These are phyloP conservation scores for Mrakia hoshinonis DNA, from an alignment of 768 basidiomycete genomes.

Conservation along the genomic window DNA sequence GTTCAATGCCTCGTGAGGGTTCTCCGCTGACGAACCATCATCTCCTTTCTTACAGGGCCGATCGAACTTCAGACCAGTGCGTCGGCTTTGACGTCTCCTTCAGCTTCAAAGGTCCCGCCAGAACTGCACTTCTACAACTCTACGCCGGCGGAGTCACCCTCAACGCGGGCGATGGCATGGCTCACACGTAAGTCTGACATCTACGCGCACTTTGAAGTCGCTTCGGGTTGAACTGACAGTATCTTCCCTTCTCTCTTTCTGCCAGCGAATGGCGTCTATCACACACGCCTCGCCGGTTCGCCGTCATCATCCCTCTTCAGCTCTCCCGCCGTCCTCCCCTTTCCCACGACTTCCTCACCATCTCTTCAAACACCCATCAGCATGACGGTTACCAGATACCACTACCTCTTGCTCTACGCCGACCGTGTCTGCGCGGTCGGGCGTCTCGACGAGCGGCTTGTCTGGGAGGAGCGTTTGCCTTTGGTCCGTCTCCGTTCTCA, in stretches of 20 bases:
- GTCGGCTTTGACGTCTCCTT: neutral
- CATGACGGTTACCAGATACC: conserved; percentile 77
- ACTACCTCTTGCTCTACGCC: conserved; percentile 75
- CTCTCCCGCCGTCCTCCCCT: neutral
- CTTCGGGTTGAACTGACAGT: no score
- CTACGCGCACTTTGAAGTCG: neutral
- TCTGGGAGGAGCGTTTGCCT: conserved; percentile 74
- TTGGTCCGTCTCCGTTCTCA: conserved; percentile 53
- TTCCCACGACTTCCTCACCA: conserved; percentile 1
- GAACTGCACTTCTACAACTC: conserved; percentile 16
- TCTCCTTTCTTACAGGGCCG: neutral
- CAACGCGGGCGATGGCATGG: conserved; percentile 2
- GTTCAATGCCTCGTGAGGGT: neutral
- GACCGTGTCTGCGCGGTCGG: conserved; percentile 71
- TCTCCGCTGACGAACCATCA: neutral
- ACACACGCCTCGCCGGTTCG: neutral
- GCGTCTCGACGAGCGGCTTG: conserved; percentile 65
- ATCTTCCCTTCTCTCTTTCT: neutral
- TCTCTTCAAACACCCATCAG: conserved; percentile 4
- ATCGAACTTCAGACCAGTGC: neutral
- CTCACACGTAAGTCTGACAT: neutral
- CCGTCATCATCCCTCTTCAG: neutral
- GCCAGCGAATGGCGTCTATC: neutral
- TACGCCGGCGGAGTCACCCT: neutral
- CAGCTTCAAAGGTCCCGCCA: neutral